Base-by-base conservation (phyloP, 2,329 filamentous ascomycete species). In the Fusarium sp. region DNA sequence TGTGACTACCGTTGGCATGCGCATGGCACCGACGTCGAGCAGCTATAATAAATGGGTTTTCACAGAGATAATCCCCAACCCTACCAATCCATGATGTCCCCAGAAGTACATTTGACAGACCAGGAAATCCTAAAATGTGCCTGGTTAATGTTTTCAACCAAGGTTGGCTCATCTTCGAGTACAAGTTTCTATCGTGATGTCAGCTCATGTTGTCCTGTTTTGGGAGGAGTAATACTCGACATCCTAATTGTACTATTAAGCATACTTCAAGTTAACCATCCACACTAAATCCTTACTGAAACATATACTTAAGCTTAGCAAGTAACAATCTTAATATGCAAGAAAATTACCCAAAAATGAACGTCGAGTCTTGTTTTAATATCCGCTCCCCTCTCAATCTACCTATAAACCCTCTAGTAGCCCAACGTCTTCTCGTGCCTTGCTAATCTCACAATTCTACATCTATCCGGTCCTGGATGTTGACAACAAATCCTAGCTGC, bases 341-440 rank as follows among this genome's bases (percentile, higher is more conserved):
- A 35, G 33, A 35, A 35, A 6, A 35, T 15, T 35, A 15, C 33
- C 33, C 4, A 35, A 6, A 6, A 7, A 7, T 8, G 6, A 35
- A 15, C 14, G 8, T 9, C 0, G 1, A 38, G 35, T 9, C 15
- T 17, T 17, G 3, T 1, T 38, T 1, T 38, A 1, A 38, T 4
- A 38, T 38, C 35, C 0, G 0, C 15, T 38, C 35, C 35, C 35
- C 7, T 6, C 37, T 38, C 37, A 2, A 5, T 38, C 37, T 38
- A 38, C 8, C 8, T 4, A 4, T 17, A 38, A 11, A 20, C 4
- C n/a, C 9, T 12, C 38, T 20, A 10, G 20, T 20, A 43, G 3
- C 10, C 10, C 9, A 12, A 40, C 2, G 10, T 40, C 8, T 17
- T 7, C 17, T 40, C 38, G 2, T n/a, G 2, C 17, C 1, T 20